Evolutionary conservation across 139 green algal species (phyloP).

Genomic region (Pseudopediastrum boryanum): DNA sequence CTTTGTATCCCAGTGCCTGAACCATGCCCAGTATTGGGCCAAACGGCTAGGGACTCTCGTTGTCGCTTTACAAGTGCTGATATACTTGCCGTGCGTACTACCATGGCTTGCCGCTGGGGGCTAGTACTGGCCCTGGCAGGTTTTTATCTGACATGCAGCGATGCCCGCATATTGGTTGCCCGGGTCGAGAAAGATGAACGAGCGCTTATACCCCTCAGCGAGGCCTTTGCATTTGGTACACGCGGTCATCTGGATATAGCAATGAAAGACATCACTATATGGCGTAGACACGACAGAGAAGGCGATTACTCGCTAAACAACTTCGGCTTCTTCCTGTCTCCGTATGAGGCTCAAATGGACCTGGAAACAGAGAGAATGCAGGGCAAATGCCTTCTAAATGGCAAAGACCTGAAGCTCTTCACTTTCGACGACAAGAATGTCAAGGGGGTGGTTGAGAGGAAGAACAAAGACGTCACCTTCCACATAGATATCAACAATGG

Average conservation of each 20-base stretch:
- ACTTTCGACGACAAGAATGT: slow-evolving; percentile 54
- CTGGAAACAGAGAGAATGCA: slow-evolving; percentile 13
- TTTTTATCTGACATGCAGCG: too few relatives aligned
- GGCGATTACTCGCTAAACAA: slow-evolving; percentile 31
- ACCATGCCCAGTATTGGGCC: background rate
- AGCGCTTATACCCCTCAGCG: slow-evolving; percentile 19
- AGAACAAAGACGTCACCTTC: slow-evolving; percentile 38
- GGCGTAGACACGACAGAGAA: slow-evolving; percentile 4
- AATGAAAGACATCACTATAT: slow-evolving; percentile 5
- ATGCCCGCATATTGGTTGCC: slow-evolving; percentile 13
- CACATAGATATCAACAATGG: slow-evolving; percentile 41
- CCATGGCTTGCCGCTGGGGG: background rate
- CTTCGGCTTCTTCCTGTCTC: slow-evolving; percentile 62
- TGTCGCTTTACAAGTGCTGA: background rate
- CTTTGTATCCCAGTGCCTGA: background rate
- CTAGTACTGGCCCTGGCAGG: background rate
- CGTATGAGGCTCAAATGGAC: slow-evolving; percentile 37
- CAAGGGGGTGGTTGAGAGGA: slow-evolving; percentile 21
- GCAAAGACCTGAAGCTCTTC: slow-evolving; percentile 35
- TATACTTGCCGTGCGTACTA: background rate
- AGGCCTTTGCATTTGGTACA: slow-evolving; percentile 20
- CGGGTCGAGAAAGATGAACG: slow-evolving; percentile 26
- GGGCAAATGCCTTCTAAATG: slow-evolving; percentile 47
- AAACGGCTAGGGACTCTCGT: background rate
- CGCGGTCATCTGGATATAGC: background rate